Base-by-base conservation (phyloP, 1,139 yeast species). In the Geotrichum siamense region DNA sequence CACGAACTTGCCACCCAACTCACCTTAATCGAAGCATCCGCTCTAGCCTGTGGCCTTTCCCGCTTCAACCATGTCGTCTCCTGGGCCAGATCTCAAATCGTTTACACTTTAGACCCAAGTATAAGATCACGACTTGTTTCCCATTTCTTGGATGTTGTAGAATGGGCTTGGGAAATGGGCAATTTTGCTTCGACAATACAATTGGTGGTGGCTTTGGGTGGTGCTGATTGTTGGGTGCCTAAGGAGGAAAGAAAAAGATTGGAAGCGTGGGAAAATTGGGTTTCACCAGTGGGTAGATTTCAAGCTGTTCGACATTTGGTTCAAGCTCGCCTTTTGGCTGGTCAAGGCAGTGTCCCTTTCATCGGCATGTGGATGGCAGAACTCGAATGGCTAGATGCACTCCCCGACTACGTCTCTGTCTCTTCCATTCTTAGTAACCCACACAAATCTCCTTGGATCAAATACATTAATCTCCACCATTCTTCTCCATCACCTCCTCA, bases 21-120 rank as follows among this genome's bases (percentile, higher is more conserved):
- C 26, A 33, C 37, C 10, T 6, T 33, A 26, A 20, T 33, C 9
- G 37, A 33, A 21, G 37, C 37, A 6, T 33, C 37, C 5, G 37
- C 37, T 4, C 8, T 33, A 10, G 37, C 37, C 9, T n/a, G 19
- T 17, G 37, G 37, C 12, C 26, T n/a, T 5, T 10, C 37, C 21
- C n/a, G 37, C 9, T n/a, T 33, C 20, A 20, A 20, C 27, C 8
- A 8, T 21, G 37, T 33, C 5, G 37, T 33, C 9, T 12, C 26
- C n/a, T 33, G 37, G 37, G 6, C 8, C 13, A 19, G 37, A 12
- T n/a, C 37, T 20, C 16, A 33, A n/a, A 16, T 33, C 6, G 37
- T 21, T 22, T 22, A 6, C 5, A 33, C 37, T 3, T 21, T 33
- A n/a, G 37, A 33, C 16, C 10, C 26, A 3, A 12, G 8, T 9